These are phyloP conservation scores for Brettanomyces sp. DNA, from an alignment of 805 yeast genomes.

Conservation along the genomic window DNA sequence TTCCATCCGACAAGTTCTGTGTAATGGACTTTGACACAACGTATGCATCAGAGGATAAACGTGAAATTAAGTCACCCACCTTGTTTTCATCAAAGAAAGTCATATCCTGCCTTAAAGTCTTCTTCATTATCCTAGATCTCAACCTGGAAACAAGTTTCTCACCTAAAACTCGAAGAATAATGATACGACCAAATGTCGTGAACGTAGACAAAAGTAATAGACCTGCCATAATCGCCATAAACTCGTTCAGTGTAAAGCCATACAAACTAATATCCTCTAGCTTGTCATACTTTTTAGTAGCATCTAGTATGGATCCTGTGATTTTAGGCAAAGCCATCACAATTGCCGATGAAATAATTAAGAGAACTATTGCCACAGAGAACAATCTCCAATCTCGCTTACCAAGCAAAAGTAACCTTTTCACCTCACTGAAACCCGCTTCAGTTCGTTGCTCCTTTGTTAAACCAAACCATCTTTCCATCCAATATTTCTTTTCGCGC, in stretches of 20 bases:
- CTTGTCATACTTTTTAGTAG: conserved; percentile 27
- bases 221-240: conserved; percentile 50
- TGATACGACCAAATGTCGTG: conserved; percentile 73
- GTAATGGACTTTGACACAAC: conserved; percentile 82
- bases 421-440: conserved; percentile 28
- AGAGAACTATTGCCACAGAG: conserved; percentile 31
- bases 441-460: conserved; percentile 23
- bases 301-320: conserved; percentile 46
- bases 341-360: conserved; percentile 38
- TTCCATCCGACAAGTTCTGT: conserved; percentile 85
- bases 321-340: conserved; percentile 47
- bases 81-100: conserved; percentile 83
- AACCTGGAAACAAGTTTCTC: conserved; percentile 81
- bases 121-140: conserved; percentile 68
- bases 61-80: conserved; percentile 85
- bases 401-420: conserved; percentile 33
- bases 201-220: conserved; percentile 64
- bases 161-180: conserved; percentile 68
- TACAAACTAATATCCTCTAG: conserved; percentile 26
- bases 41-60: conserved; percentile 82
- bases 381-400: conserved; percentile 36
- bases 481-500: conserved; percentile 13
- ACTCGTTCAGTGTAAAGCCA: conserved; percentile 55
- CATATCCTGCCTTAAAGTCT: conserved; percentile 77
- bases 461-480: conserved; percentile 22